These are phyloP conservation scores for Circinella minor DNA, from an alignment of 371 early-diverging fungal species.

Conservation along the genomic window DNA sequence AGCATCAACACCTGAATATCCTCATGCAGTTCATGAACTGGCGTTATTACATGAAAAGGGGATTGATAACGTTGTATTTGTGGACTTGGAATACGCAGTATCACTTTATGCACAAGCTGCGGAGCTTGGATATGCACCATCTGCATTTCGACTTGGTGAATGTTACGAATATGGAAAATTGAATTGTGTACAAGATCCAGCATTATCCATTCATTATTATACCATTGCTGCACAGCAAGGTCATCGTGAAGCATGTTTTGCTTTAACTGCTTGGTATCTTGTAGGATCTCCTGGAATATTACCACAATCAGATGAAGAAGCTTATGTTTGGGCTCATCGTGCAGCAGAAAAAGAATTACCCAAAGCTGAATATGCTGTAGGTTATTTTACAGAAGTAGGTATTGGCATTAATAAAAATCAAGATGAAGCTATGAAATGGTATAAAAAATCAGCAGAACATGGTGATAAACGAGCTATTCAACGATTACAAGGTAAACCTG, in stretches of 20 bases:
- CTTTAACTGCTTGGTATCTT: conserved; percentile 90
- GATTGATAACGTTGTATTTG: conserved; percentile 69
- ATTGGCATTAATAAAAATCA: conserved; percentile 74
- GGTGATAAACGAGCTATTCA: conserved; percentile 82
- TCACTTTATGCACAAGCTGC: conserved; percentile 78
- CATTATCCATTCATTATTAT: conserved; percentile 74
- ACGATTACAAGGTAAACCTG: conserved; percentile 52
- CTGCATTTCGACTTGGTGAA: conserved; percentile 80
- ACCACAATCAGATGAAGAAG: conserved; percentile 85
- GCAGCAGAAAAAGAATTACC: conserved; percentile 87
- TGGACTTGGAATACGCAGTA: conserved; percentile 76
- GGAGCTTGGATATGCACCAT: conserved; percentile 76
- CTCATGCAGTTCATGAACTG: conserved; percentile 81
- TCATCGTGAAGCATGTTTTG: conserved; percentile 90
- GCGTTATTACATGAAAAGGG: conserved; percentile 75
- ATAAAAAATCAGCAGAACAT: conserved; percentile 79
- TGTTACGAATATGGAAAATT: conserved; percentile 82
- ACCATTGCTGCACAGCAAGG: conserved; percentile 87
- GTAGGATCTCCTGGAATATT: conserved; percentile 82
- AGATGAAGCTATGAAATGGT: conserved; percentile 81
- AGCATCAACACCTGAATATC: conserved; percentile 77
- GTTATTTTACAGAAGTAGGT: conserved; percentile 84
- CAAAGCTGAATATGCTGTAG: conserved; percentile 90
- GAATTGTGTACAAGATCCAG: conserved; percentile 69
- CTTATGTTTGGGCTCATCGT: conserved; percentile 86